phyloP scores from a whole-genome alignment of 2,329 filamentous ascomycete genomes.

The Fusarium chuoi region DNA sequence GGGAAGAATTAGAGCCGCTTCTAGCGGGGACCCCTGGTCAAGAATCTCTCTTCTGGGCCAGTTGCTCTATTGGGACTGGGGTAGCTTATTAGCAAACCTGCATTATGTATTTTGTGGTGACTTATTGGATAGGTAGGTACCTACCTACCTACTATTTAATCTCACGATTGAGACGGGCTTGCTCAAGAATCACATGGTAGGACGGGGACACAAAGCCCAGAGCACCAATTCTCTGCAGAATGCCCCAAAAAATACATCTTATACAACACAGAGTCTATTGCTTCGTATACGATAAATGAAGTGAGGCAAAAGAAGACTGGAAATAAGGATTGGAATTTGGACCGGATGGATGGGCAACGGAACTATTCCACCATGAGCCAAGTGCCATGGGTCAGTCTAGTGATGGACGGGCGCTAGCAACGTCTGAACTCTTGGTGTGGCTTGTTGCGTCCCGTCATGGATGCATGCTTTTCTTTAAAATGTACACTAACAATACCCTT shows the following conservation, averaged over 20 bases:
- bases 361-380: slow-evolving; percentile 7
- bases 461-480: slow-evolving; percentile 23
- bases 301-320: neutral
- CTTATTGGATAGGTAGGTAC: neutral
- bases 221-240: neutral
- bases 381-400: neutral
- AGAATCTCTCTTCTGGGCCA: slow-evolving; percentile 31
- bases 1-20: slow-evolving; percentile 35
- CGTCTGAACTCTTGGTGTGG: slow-evolving; percentile 34
- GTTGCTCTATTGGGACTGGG: slow-evolving; percentile 30
- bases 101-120: slow-evolving; percentile 11
- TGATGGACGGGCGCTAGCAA: slow-evolving; percentile 38
- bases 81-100: slow-evolving; percentile 17
- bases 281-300: neutral
- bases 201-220: neutral
- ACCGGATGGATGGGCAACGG: slow-evolving; percentile 17
- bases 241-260: neutral
- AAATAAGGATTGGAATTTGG: slow-evolving; percentile 19
- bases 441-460: slow-evolving; percentile 13
- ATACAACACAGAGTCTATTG: neutral
- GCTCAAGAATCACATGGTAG: slow-evolving; percentile 24
- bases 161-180: slow-evolving; percentile 1
- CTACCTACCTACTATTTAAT: no score
- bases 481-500: slow-evolving; percentile 4
- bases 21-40: slow-evolving; percentile 33